These are phyloP conservation scores for Massariosphaeria phaeospora DNA, from an alignment of 495 filamentous ascomycete species.

Conservation along the genomic window DNA sequence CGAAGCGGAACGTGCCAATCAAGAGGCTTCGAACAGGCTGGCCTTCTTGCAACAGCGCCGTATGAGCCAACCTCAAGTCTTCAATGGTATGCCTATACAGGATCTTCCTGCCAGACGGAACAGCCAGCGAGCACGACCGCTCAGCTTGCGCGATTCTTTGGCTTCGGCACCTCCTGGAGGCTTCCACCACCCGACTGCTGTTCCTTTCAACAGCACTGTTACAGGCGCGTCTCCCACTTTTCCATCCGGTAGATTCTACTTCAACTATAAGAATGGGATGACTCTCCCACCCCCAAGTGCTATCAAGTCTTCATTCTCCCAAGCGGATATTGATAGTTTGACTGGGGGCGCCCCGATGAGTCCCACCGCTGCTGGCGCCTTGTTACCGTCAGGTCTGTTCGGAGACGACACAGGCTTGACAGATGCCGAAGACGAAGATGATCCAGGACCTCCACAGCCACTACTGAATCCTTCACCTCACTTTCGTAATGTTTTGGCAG, in stretches of 20 bases:
- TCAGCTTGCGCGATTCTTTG: conserved; percentile 30
- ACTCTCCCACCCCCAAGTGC: conserved; percentile 13
- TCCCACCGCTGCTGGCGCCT: conserved; percentile 39
- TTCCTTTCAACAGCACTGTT: conserved; percentile 30
- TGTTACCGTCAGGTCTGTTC: conserved; percentile 42
- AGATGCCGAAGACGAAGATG: conserved; percentile 26
- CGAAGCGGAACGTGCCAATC: conserved; percentile 28
- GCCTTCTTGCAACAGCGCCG: conserved; percentile 28
- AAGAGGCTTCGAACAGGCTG: conserved; percentile 16
- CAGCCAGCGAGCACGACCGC: conserved; percentile 25
- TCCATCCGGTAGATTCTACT: conserved; percentile 31
- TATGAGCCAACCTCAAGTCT: conserved; percentile 30
- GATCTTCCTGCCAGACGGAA: conserved; percentile 13
- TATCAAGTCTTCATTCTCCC: conserved; percentile 27
- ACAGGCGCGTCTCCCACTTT: conserved; percentile 33
- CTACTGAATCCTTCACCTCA: conserved; percentile 17
- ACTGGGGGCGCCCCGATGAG: conserved; percentile 41
- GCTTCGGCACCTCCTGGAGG: conserved; percentile 20
- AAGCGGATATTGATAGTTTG: conserved; percentile 37
- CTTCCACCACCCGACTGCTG: conserved; percentile 21
- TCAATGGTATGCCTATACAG: conserved; percentile 10
- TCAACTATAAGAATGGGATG: conserved; percentile 42
- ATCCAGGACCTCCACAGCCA: conserved; percentile 16
- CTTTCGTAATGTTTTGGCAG: conserved; percentile 23
- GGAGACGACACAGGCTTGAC: conserved; percentile 34